Conservation (phyloP, 768 basidiomycete genomes). For the Macrolepiota dolichaula region DNA sequence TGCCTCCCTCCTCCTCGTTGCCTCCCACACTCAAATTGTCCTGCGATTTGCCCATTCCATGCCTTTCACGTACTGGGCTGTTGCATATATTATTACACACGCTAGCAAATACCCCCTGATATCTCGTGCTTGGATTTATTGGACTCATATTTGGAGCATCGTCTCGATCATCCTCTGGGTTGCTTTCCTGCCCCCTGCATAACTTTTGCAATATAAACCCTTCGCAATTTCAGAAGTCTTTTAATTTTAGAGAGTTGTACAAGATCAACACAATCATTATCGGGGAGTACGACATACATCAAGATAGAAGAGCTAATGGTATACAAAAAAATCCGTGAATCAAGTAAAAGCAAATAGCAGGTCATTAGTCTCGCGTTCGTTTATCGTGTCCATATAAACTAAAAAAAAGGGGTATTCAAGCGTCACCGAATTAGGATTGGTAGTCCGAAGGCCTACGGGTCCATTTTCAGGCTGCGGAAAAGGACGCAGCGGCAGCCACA, state of each 20-base stretch:
- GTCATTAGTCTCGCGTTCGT: no score
- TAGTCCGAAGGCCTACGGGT: not conserved
- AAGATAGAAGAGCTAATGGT: no score
- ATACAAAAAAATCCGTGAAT: no score
- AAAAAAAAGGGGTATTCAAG: no score
- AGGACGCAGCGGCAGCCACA: not conserved
- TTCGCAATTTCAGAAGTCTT: no score
- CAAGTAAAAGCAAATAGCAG: no score
- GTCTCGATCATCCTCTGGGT: constrained; percentile 75
- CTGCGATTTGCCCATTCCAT: constrained; percentile 74
- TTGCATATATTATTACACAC: constrained; percentile 49
- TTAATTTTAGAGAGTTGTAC: not conserved
- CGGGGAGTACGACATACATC: no score
- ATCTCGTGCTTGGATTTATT: constrained; percentile 56
- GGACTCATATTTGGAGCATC: constrained; percentile 77
- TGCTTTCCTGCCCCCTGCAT: constrained; percentile 90
- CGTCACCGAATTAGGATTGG: no score
- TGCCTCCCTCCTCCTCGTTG: constrained; percentile 63
- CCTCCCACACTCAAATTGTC: constrained; percentile 84
- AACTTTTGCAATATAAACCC: constrained; percentile 11
- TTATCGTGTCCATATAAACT: no score
- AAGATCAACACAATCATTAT: not conserved
- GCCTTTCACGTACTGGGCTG: constrained; percentile 85
- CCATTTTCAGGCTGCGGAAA: no score
- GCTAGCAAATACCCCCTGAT: not conserved